Percentiles rank a stretch among this genome's conserved stretches.
phyloP scores from a whole-genome alignment of 257 asterid genomes.

The Scutellaria galericulata region DNA sequence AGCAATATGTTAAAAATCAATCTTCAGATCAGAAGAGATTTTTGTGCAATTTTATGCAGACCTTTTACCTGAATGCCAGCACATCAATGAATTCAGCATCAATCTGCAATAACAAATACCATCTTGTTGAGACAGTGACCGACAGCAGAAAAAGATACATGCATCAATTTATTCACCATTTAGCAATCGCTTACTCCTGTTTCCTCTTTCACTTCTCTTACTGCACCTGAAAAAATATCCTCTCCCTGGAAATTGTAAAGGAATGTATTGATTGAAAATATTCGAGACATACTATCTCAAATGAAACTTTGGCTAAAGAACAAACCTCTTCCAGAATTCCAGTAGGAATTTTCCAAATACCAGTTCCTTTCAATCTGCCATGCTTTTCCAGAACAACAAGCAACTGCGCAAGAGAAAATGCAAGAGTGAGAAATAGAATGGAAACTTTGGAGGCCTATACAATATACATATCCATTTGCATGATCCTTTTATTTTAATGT shows the following conservation, averaged over 20 bases:
- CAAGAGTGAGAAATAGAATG: background rate
- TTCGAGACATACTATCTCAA: background rate
- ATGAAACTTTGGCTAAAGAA: constrained; percentile 7
- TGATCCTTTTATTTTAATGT: background rate
- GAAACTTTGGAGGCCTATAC: background rate
- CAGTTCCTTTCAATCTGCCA: constrained; percentile 57
- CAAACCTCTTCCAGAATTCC: constrained; percentile 73
- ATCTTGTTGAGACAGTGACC: constrained; percentile 35
- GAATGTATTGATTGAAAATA: constrained; percentile 15
- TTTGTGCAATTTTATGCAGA: background rate
- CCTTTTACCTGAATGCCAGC: constrained; percentile 47
- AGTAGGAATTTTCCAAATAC: constrained; percentile 84
- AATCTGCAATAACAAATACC: constrained; percentile 47
- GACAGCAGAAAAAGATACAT: constrained; percentile 15
- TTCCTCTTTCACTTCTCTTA: constrained; percentile 82
- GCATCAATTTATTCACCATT: constrained; percentile 31
- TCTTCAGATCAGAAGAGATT: background rate
- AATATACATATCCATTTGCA: constrained; percentile 1
- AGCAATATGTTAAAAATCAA: background rate
- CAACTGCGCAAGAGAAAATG: constrained; percentile 49
- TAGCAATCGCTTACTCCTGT: constrained; percentile 65
- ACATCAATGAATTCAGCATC: constrained; percentile 60
- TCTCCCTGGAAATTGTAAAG: constrained; percentile 63
- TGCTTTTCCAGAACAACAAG: constrained; percentile 76
- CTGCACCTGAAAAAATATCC: constrained; percentile 64